Evolutionary conservation across 768 basidiomycete genomes (phyloP), one percentile per base, ranked within the genome.

Genomic region (Chalciporus piperatus): DNA sequence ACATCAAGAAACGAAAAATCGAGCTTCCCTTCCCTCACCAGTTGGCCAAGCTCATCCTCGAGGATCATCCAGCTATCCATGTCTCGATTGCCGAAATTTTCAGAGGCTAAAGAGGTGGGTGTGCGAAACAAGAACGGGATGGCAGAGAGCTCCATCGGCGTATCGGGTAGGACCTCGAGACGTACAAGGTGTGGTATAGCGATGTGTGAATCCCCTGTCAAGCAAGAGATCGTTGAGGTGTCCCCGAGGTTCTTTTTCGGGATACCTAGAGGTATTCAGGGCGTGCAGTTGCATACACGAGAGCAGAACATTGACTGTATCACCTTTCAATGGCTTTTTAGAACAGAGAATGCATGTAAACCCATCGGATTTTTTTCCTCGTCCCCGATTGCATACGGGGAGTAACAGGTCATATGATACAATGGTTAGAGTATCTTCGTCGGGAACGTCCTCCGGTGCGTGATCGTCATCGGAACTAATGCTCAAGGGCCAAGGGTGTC

Each of bases 111-210:
- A 10, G 38, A 6, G 28, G 48, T 9, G 2, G 66, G 68, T 16
- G 66, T 59, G 38, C 61, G 48, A 47, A 63, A 68, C 11, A 70
- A 39, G 40, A 66, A 70, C 1, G 66, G 68, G 4, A 67, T 61
- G 17, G 68, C 68, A 4, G 68, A 70, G 41, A 68, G 63, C 22
- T 66, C 63, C 25, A 48, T 59, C 43, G 47, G 51, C 6, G 57
- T 32, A 17, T 56, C 49, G 3, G 61, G 27, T 39, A 3, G 14
- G 37, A 60, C 50, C 20, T 58, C 63, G 44, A 59, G 54, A 38
- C 48, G 54, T 10, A 30, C 30, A 27, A 12, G 48, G 14, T 27
- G 20, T 7, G 54, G 44, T 19, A 16, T 12, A 14, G 27, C 16
- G 42, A 28, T 23, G 6, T 37, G 43, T 5, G 22, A 16, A 38